A percentile compares a stretch with the other conserved stretches of the same genome.
Evolutionary conservation across 352 stramenopile species (phyloP).

Genomic region (Phytophthora palmivora): DNA sequence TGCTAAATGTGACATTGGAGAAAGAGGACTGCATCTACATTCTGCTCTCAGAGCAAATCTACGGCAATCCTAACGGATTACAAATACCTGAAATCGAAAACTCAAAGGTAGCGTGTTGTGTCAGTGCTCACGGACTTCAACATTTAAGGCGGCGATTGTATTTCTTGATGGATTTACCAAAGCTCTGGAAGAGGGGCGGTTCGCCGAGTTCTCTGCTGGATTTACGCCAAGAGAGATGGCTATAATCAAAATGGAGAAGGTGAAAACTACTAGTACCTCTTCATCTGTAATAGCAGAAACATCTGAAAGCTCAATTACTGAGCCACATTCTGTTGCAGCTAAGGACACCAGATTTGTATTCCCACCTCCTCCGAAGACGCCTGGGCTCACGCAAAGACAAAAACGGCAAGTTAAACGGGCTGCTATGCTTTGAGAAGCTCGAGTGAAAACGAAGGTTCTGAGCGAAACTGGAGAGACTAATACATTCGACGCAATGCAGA

Average conservation of each 20-base stretch:
- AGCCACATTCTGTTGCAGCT: no score
- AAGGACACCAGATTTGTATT: background rate
- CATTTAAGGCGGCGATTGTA: background rate
- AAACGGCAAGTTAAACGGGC: background rate
- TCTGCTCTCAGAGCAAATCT: background rate
- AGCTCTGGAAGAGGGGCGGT: background rate
- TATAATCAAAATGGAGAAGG: background rate
- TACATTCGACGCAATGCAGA: no score
- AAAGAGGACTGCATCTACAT: background rate
- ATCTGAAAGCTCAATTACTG: no score
- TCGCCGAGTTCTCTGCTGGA: background rate
- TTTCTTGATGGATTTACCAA: slow-evolving; percentile 3
- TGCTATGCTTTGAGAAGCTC: background rate
- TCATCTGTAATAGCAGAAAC: no score
- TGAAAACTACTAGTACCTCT: background rate
- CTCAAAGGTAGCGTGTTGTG: no score
- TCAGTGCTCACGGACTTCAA: background rate
- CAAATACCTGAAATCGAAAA: background rate
- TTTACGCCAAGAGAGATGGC: background rate
- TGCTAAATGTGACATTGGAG: background rate
- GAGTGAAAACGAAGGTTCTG: no score
- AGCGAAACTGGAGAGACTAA: no score
- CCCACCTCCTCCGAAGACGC: background rate
- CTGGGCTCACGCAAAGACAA: background rate
- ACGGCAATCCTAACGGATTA: background rate